Evolutionary conservation across 2,329 filamentous ascomycete genomes (phyloP), one percentile per base, ranked within the genome.

Genomic region (Colletotrichum filicis): DNA sequence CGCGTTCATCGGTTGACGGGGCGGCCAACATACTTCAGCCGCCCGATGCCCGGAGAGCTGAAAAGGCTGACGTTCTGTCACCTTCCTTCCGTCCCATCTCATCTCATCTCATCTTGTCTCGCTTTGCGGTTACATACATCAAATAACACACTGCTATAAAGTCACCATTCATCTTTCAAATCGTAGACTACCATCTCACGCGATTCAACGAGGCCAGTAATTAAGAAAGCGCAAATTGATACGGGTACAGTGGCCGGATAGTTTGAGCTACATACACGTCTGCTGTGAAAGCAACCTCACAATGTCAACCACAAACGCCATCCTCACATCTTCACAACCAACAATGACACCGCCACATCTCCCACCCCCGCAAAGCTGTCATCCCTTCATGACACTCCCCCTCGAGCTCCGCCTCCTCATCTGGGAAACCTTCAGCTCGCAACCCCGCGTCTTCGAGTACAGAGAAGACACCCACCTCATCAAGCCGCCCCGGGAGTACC

Each of bases 401-500:
- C 60, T 73, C 42, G 70, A 73, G 28, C 55, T 73, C 30, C 70
- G 70, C 16, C 70, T 73, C 16, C 66, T 73, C 32, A 65, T 73
- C 7, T 73, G 70, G 70, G 70, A 73, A 19, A 16, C 24, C 1
- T 30, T 70, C 22, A 66, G 60, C 42, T 26, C 42, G 4, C 55
- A 70, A 8, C 35, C 70, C 30, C 53, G 70, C 3, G 60, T 70
- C 9, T 61, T 73, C n/a, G 70, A 73, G 19, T 73, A 73, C 66
- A 30, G 56, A 30, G 66, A 66, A 24, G 66, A 73, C 61, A 70
- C 60, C 26, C 46, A 37, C 66, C 60, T 73, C 66, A 46, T 73
- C 55, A 19, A 42, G 26, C 60, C 60, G n/a, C 16, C 60, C 46
- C 66, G 46, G 14, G 70, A 70, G 19, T 65, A 49, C 56, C 66